phyloP scores from a whole-genome alignment of 257 asterid species.

The Solanum etuberosum region DNA sequence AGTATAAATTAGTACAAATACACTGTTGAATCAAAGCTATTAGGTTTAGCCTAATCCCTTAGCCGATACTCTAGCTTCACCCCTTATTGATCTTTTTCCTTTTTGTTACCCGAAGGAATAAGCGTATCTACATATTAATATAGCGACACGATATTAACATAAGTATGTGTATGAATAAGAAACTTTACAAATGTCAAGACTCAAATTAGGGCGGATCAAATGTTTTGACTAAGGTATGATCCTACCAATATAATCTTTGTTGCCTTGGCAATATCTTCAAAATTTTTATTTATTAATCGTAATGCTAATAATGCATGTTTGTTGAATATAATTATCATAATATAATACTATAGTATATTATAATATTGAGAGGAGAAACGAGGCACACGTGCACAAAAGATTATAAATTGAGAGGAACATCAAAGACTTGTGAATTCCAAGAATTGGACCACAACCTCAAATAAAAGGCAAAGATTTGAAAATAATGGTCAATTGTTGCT shows the following conservation, averaged over 20 bases:
- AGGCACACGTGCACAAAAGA: constrained; percentile 34
- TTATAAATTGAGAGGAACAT: constrained; percentile 6
- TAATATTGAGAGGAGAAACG: constrained; percentile 3
- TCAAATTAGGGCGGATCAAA: background rate
- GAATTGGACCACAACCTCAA: constrained; percentile 19
- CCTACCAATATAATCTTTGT: background rate
- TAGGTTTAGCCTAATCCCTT: background rate
- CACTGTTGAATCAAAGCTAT: background rate
- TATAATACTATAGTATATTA: background rate
- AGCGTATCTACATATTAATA: background rate
- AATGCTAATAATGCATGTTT: background rate
- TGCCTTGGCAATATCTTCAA: background rate
- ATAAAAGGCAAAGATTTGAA: background rate
- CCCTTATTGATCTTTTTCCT: background rate
- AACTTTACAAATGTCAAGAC: background rate
- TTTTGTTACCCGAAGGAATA: background rate
- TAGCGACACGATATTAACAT: background rate
- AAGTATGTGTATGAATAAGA: background rate
- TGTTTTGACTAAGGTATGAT: background rate
- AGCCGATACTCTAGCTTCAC: background rate
- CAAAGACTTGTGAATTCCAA: background rate
- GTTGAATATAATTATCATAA: background rate
- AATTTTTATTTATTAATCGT: too few relatives aligned
- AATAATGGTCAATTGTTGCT: constrained; percentile 20
- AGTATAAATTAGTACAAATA: background rate